phyloP scores from a whole-genome alignment of 2,329 filamentous ascomycete genomes.

The Epicoccum nigrum region DNA sequence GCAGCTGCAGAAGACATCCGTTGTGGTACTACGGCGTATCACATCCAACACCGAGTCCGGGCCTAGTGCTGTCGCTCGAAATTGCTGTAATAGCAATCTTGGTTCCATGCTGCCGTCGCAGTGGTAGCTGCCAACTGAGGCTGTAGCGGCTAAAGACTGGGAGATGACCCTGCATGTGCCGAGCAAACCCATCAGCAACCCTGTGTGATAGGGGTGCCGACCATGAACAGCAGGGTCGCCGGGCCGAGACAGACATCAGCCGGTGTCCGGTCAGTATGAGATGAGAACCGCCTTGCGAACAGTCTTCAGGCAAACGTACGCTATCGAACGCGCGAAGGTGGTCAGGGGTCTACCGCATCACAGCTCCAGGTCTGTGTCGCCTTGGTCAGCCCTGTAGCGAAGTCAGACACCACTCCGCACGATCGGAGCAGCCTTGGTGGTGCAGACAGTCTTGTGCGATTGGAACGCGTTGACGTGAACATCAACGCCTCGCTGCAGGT shows the following conservation, averaged over 20 bases:
- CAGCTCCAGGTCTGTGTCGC: conserved; percentile 15
- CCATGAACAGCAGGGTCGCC: conserved; percentile 17
- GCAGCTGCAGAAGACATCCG: conserved; percentile 28
- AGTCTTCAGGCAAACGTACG: too few species aligned
- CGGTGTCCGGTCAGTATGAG: conserved; percentile 8
- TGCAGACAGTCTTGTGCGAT: conserved; percentile 18
- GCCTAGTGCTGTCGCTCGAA: conserved; percentile 14
- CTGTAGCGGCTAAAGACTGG: conserved; percentile 36
- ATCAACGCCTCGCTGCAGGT: conserved; percentile 23
- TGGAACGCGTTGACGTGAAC: conserved; percentile 16
- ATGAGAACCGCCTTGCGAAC: background rate
- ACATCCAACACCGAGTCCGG: conserved; percentile 25
- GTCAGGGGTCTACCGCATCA: background rate
- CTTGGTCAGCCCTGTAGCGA: conserved; percentile 28
- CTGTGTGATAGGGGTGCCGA: conserved; percentile 12
- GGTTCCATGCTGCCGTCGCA: conserved; percentile 10
- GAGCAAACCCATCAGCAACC: conserved; percentile 31
- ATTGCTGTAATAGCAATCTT: conserved; percentile 3
- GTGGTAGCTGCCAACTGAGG: conserved; percentile 26
- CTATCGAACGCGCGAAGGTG: background rate
- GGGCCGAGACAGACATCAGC: conserved; percentile 17
- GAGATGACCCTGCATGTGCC: conserved; percentile 33
- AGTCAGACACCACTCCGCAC: conserved; percentile 12
- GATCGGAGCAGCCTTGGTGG: conserved; percentile 19
- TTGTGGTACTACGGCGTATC: conserved; percentile 23